Evolutionary conservation across 2,329 filamentous ascomycete genomes (phyloP), one percentile per base, ranked within the genome.

Genomic region (Hypocrella siamensis): DNA sequence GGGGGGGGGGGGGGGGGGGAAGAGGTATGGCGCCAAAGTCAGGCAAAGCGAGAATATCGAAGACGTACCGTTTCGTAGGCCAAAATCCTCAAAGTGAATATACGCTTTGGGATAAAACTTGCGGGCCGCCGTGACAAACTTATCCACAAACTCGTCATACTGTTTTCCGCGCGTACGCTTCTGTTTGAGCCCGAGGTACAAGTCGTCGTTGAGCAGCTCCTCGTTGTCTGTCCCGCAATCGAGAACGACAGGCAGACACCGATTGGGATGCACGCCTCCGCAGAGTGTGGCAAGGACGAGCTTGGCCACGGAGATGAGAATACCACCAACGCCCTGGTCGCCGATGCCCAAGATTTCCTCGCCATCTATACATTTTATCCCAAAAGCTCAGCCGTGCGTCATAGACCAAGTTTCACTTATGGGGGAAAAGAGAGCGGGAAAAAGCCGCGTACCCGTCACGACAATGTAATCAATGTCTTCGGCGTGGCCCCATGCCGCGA

Each of bases 81-180:
- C 84, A 56, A 93, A 92, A 46, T 93, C 85, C 45, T 93, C 82
- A 44, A 92, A 93, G 46, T 93, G 84, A 15, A 93, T 77, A 43
- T 86, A 88, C 0, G 85, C 83, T 28, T 67, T 74, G 0, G 85
- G 85, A 38, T 78, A 93, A 2, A 74, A 62, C 42, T 77, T 72
- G 28, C 74, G 62, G 1, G 77, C 77, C 0, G 72, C 64, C 31
- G 63, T 58, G 7, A 93, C 70, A 45, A 93, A 93, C 0, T 57
- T 69, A 28, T 83, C 78, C 2, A 92, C 71, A 38, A 93, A 82
- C 1, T 69, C 52, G 46, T 88, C 80, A 45, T 93, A 93, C 42
- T 73, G 54, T 41, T 79, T 57, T 0, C 85, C 84, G 2, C 76
- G 59, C 0, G 73, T 68, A 11, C 85, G 69, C 16, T 62, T 66